These are phyloP conservation scores for Plicaturopsis crispa DNA, from an alignment of 768 basidiomycete genomes.

Conservation along the genomic window DNA sequence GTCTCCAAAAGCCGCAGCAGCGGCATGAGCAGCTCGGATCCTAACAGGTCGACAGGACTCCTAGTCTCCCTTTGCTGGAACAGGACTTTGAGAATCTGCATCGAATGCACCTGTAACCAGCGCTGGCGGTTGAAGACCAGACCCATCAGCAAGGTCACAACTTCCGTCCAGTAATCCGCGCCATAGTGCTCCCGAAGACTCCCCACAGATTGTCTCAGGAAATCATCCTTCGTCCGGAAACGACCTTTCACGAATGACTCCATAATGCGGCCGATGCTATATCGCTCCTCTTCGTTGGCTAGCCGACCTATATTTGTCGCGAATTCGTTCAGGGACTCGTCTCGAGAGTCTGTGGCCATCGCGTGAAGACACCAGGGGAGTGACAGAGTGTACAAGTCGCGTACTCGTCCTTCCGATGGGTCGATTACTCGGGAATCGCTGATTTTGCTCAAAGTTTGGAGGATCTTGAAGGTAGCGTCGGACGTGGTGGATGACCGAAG, in stretches of 20 bases:
- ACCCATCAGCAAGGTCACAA: slow-evolving; percentile 80
- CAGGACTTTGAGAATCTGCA: slow-evolving; percentile 85
- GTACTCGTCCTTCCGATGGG: slow-evolving; percentile 57
- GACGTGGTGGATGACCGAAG: slow-evolving; percentile 73
- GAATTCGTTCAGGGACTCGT: slow-evolving; percentile 57
- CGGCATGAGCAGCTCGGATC: slow-evolving; percentile 87
- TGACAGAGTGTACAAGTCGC: slow-evolving; percentile 74
- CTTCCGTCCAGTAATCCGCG: slow-evolving; percentile 65
- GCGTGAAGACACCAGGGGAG: slow-evolving; percentile 88
- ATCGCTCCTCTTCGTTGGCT: slow-evolving; percentile 63
- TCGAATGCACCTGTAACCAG: slow-evolving; percentile 75
- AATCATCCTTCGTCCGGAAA: slow-evolving; percentile 91
- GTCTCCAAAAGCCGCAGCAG: slow-evolving; percentile 83
- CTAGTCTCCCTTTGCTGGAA: slow-evolving; percentile 82
- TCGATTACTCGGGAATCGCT: slow-evolving; percentile 65
- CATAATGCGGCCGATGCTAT: slow-evolving; percentile 85
- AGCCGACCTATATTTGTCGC: slow-evolving; percentile 66
- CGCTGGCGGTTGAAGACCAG: slow-evolving; percentile 75
- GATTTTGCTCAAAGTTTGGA: slow-evolving; percentile 55
- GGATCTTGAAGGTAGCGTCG: slow-evolving; percentile 55
- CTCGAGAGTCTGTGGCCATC: slow-evolving; percentile 55
- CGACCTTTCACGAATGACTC: slow-evolving; percentile 79
- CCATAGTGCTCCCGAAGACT: slow-evolving; percentile 84
- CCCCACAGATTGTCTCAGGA: slow-evolving; percentile 80
- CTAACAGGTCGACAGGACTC: slow-evolving; percentile 63